Percentiles rank a stretch among this genome's conserved stretches.
phyloP scores from a whole-genome alignment of 345 rosid genomes.

The Moringa oleifera region DNA sequence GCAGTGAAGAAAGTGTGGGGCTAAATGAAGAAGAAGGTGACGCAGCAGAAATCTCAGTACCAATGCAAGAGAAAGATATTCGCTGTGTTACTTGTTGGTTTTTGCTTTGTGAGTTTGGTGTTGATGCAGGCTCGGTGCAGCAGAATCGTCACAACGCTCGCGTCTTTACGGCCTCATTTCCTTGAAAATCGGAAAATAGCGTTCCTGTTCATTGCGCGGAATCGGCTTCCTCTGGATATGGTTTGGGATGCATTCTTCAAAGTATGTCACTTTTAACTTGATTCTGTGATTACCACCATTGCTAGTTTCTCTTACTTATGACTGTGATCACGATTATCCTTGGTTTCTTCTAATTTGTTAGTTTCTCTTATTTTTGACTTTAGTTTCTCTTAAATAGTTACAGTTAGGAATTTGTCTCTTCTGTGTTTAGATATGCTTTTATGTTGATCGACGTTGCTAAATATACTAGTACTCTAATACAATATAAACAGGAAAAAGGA shows the following conservation, averaged over 20 bases:
- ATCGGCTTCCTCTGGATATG: constrained; percentile 79
- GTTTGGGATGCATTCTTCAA: constrained; percentile 81
- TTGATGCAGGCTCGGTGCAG: constrained; percentile 58
- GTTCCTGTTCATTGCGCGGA: constrained; percentile 78
- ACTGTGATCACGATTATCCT: too few relatives aligned
- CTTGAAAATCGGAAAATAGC: constrained; percentile 57
- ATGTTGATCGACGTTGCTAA: background rate
- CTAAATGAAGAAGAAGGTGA: constrained; percentile 67
- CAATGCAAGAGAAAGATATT: constrained; percentile 72
- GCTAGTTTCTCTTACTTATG: background rate
- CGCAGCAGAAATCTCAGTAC: constrained; percentile 41
- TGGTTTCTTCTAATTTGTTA: too few relatives aligned
- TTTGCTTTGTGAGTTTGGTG: constrained; percentile 53
- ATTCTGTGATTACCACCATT: background rate
- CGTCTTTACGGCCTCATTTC: constrained; percentile 38
- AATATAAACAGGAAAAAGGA: background rate
- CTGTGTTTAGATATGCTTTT: background rate
- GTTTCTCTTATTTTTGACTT: too few relatives aligned
- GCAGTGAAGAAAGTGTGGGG: constrained; percentile 13
- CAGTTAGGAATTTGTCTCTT: background rate
- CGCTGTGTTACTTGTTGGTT: constrained; percentile 35
- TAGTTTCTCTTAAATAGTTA: too few relatives aligned
- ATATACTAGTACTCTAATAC: background rate
- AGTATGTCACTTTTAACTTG: constrained; percentile 30
- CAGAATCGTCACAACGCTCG: constrained; percentile 35